A percentile compares a stretch with the other conserved stretches of the same genome.
Evolutionary conservation across 768 basidiomycete species (phyloP).

Genomic region (Myochromella boudieri): DNA sequence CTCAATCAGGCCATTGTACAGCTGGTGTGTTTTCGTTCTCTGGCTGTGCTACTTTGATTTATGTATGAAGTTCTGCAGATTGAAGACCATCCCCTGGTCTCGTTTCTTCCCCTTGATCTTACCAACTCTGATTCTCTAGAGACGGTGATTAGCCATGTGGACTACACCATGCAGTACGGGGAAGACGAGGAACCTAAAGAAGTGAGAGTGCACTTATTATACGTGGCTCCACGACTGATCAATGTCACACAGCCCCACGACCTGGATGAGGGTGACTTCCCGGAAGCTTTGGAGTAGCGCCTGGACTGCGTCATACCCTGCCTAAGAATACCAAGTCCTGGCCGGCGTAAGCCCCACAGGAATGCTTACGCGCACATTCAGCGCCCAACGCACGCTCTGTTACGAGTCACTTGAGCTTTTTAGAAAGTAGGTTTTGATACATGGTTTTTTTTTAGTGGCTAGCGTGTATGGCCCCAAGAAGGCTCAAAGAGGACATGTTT

Average conservation of each 20-base stretch:
- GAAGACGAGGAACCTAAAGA: constrained; percentile 98
- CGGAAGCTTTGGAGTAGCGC: constrained; percentile 34
- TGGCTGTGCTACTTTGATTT: constrained; percentile 1
- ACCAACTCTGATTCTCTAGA: constrained; percentile 88
- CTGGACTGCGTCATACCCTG: background rate
- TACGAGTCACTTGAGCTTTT: too few relatives aligned
- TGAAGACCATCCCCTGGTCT: constrained; percentile 97
- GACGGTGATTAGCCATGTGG: constrained; percentile 90
- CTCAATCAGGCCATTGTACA: constrained; percentile 95
- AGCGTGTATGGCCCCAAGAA: too few relatives aligned
- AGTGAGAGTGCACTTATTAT: constrained; percentile 41
- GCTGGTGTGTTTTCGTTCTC: constrained; percentile 54
- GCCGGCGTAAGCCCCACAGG: too few relatives aligned
- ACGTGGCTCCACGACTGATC: constrained; percentile 10
- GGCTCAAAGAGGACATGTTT: too few relatives aligned
- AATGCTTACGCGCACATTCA: too few relatives aligned
- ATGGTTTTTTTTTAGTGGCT: too few relatives aligned
- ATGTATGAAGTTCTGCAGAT: constrained; percentile 53
- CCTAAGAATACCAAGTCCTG: too few relatives aligned
- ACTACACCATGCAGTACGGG: constrained; percentile 98
- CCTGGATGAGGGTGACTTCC: constrained; percentile 91
- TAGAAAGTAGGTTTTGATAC: too few relatives aligned
- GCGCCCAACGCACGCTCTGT: too few relatives aligned
- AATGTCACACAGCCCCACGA: constrained; percentile 74
- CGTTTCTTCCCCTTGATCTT: constrained; percentile 93